Base-by-base conservation (phyloP, 352 stramenopile genomes). In the Globisporangium apiculatum region DNA sequence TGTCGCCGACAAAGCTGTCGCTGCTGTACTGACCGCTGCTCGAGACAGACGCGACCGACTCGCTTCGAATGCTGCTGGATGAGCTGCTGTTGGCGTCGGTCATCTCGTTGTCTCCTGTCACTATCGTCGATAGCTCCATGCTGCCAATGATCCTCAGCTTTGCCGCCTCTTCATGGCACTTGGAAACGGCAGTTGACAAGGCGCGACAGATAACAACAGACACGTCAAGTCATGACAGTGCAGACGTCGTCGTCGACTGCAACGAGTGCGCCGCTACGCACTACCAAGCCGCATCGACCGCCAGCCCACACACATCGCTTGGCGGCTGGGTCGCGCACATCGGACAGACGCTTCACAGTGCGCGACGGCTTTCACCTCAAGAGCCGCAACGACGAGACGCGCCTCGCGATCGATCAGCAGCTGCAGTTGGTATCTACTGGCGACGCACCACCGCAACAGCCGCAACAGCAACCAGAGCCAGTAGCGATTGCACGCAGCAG, bases 291-390 rank as follows among this genome's bases (percentile, higher is more conserved):
- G 6, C 51, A 56, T 7, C 52, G 18, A 9, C 52, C 58, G n/a
- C 45, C 11, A 57, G 48, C 40, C 52, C 31, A 11, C 38, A 18
- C 9, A 7, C 15, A 0, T 7, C 45, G 24, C 24, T 31, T 31
- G 11, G 31, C 24, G 0, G 5, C 43, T 35, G 31, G 24, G 24
- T 31, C 24, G 24, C 24, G 24, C 24, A 31, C 24, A 31, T n/a
- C 12, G 4, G 64, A 58, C n/a, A 85, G 83, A 50, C 69, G 67
- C 31, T 88, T 88, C 53, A 76, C 75, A 0, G 69, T 88, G 11
- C 80, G 80, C 12, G 80, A 90, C 51, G 80, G 80, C 14, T 90
- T 90, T 60, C 80, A 90, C 62, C 53, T 90, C 8, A 85, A 80
- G 51, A 71, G 66, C 4, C 70, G 66, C 48, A 87, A 86, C 45